Percentiles rank a stretch among this genome's conserved stretches.
These are phyloP conservation scores for Picochlorum sp. DNA, from an alignment of 139 green algal species.

Conservation along the genomic window DNA sequence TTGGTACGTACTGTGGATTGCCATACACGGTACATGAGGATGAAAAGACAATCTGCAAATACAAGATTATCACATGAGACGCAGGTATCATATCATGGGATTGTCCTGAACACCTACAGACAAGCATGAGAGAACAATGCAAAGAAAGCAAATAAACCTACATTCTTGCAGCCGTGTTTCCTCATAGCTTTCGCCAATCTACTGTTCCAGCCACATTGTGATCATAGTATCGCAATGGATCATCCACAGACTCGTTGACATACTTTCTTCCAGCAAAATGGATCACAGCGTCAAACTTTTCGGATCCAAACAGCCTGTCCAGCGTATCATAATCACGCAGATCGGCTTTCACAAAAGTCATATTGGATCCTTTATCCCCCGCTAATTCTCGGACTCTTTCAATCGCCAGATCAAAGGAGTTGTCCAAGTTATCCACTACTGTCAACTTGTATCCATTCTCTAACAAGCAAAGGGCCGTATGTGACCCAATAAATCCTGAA, in stretches of 20 bases:
- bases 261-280: conserved; percentile 43
- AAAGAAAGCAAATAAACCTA: not conserved
- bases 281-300: conserved; percentile 32
- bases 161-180: conserved; percentile 29
- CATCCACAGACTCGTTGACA: conserved; percentile 31
- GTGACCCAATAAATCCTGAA: conserved; percentile 54
- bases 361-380: conserved; percentile 59
- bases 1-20: conserved; percentile 78
- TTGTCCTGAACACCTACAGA: not conserved
- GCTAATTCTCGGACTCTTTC: conserved; percentile 80
- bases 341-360: conserved; percentile 69
- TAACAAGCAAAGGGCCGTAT: conserved; percentile 81
- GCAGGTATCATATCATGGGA: not conserved
- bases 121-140: not conserved
- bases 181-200: conserved; percentile 74
- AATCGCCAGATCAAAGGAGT: conserved; percentile 69
- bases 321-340: conserved; percentile 34
- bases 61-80: conserved; percentile 2
- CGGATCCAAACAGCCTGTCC: conserved; percentile 36
- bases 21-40: conserved; percentile 81
- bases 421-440: conserved; percentile 89
- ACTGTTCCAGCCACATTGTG: conserved; percentile 93
- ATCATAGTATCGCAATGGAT: conserved; percentile 86
- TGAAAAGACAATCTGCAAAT: conserved; percentile 28
- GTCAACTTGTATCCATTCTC: conserved; percentile 69